A percentile compares a stretch with the other conserved stretches of the same genome.
Conservation (phyloP, 106 monocot genomes). For the Allium cepa region DNA sequence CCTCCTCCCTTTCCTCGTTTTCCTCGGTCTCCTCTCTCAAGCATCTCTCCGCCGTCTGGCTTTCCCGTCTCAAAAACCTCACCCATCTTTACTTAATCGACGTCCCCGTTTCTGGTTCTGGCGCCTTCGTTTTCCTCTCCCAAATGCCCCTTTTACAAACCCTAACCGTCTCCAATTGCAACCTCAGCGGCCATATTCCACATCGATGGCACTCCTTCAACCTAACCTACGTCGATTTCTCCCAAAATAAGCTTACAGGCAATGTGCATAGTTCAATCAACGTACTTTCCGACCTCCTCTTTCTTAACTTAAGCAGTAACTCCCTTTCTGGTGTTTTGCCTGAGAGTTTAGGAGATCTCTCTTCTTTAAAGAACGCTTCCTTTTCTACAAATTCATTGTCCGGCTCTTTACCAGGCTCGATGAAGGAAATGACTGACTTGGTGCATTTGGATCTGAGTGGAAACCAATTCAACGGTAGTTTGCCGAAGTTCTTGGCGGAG, state of each 20-base stretch:
- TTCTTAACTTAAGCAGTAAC: slow-evolving; percentile 5
- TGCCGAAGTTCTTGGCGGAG: slow-evolving; percentile 51
- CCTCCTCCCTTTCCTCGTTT: slow-evolving; percentile 31
- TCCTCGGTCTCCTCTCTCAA: slow-evolving; percentile 36
- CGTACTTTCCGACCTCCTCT: slow-evolving; percentile 10
- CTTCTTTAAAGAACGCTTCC: slow-evolving; percentile 31
- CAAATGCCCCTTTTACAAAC: slow-evolving; percentile 44
- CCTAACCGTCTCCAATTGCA: slow-evolving; percentile 51
- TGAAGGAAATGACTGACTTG: slow-evolving; percentile 44
- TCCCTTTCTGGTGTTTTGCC: slow-evolving; percentile 28
- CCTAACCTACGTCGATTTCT: slow-evolving; percentile 31
- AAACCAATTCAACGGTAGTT: slow-evolving; percentile 69
- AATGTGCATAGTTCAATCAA: slow-evolving; percentile 9
- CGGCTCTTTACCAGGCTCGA: slow-evolving; percentile 48
- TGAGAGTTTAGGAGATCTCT: slow-evolving; percentile 44
- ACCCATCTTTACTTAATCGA: slow-evolving; percentile 44
- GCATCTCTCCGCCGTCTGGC: slow-evolving; percentile 41
- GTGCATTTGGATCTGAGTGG: slow-evolving; percentile 69
- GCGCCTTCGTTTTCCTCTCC: slow-evolving; percentile 46
- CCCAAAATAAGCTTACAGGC: slow-evolving; percentile 4
- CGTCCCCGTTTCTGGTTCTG: slow-evolving; percentile 40
- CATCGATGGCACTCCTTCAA: slow-evolving; percentile 67
- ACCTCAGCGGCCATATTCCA: slow-evolving; percentile 66
- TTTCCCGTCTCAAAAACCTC: slow-evolving; percentile 68
- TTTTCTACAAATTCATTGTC: slow-evolving; percentile 51